Evolutionary conservation across 2,329 filamentous ascomycete species (phyloP), one percentile per base, ranked within the genome.

Genomic region (Neonectria magnoliae): DNA sequence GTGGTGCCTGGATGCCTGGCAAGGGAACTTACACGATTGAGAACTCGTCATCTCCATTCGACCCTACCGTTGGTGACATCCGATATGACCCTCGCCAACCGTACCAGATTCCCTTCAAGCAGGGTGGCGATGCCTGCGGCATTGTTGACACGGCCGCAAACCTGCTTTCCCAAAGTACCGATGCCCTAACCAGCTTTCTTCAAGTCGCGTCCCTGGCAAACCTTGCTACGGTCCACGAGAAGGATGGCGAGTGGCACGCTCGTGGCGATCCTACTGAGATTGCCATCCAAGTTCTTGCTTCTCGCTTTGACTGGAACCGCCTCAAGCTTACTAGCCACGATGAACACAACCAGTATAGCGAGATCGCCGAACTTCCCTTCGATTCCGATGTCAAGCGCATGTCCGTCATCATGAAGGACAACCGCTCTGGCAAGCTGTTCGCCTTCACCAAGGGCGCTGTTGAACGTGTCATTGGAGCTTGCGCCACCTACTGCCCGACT

Each of bases 341-440:
- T 3, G 80, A 86, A 1, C 79, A 79, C 5, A 80, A 85, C 0
- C 71, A 81, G 38, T 90, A 87, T 87, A 81, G 79, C 20, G 82
- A 90, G 68, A 79, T 89, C 29, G 87, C 88, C 1, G 91, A 93
- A 71, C 91, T 91, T 61, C 91, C 90, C 0, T 93, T 93, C 67
- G 91, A 93, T 73, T 92, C 90, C 0, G 87, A 87, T 62, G 86
- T 93, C 68, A 93, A 93, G 81, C 91, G 90, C 71, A 93, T 93
- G 91, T 91, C 90, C 0, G 90, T 92, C 41, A 88, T 92, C 58
- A 91, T 90, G 76, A 73, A 83, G 48, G 77, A 84, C 27, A 72
- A 71, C 16, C 73, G 78, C 8, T 76, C 74, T 2, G 76, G 78
- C 29, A 77, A 81, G 59, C 81, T 82, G 66, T 82, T 78, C 76